phyloP scores from a whole-genome alignment of 2,329 filamentous ascomycete species.

The Cercospora sp. region DNA sequence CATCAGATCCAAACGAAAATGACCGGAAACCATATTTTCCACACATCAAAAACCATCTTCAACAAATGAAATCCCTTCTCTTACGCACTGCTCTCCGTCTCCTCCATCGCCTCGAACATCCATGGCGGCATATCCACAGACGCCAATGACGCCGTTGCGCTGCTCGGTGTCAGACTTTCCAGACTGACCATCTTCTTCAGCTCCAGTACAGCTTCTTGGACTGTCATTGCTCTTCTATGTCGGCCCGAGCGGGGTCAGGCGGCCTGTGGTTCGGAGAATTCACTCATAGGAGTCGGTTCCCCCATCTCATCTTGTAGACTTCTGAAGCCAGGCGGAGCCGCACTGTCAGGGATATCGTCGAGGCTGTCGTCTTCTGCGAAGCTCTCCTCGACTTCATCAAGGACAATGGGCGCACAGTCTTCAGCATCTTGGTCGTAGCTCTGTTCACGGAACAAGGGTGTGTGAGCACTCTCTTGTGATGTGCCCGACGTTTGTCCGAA shows the following conservation, averaged over 20 bases:
- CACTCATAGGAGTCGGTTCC: conserved; percentile 15
- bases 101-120: neutral
- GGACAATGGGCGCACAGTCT: conserved; percentile 46
- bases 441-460: conserved; percentile 57
- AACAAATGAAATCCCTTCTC: conserved; percentile 9
- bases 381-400: conserved; percentile 37
- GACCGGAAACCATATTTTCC: neutral
- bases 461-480: conserved; percentile 42
- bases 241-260: conserved; percentile 11
- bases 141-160: neutral
- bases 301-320: conserved; percentile 21
- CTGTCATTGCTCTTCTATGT: conserved; percentile 11
- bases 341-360: conserved; percentile 22
- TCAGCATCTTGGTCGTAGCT: conserved; percentile 63
- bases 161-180: conserved; percentile 3
- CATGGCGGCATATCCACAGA: conserved; percentile 4
- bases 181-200: conserved; percentile 9
- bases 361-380: conserved; percentile 52
- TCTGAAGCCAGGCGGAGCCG: conserved; percentile 18
- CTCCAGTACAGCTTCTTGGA: conserved; percentile 6
- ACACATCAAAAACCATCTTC: conserved; percentile 10
- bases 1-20: conserved; percentile 17
- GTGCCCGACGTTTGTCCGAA: conserved; percentile 18
- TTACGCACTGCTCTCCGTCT: conserved; percentile 1
- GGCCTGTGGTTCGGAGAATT: neutral